phyloP scores from a whole-genome alignment of 257 asterid genomes.

The Capsicum pubescens region DNA sequence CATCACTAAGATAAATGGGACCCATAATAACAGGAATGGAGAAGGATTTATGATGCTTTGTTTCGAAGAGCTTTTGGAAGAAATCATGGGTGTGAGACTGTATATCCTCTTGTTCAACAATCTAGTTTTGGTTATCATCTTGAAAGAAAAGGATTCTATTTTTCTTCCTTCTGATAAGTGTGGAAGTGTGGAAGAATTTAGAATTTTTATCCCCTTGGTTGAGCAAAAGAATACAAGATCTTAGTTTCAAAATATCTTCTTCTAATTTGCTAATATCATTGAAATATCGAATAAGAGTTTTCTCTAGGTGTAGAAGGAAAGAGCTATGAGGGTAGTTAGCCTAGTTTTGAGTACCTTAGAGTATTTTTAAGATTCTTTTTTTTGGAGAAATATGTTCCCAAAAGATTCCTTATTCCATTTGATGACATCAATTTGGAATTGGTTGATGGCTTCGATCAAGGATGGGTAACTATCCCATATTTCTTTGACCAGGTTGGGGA shows the following conservation, averaged over 20 bases:
- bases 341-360: not conserved
- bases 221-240: not conserved
- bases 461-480: too few species aligned
- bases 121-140: not conserved
- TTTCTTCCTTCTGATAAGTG: not conserved
- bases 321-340: not conserved
- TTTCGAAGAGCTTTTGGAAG: too few species aligned
- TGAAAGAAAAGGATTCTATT: not conserved
- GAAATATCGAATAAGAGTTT: not conserved
- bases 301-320: not conserved
- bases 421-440: too few species aligned
- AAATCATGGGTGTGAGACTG: too few species aligned
- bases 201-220: fast-evolving
- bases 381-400: too few species aligned
- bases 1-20: too few species aligned
- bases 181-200: not conserved
- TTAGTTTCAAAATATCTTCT: not conserved
- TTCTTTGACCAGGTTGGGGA: not conserved
- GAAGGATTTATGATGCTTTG: too few species aligned
- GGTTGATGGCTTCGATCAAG: fast-evolving
- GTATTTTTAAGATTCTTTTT: too few species aligned
- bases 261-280: not conserved
- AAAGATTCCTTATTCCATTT: too few species aligned
- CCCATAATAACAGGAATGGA: too few species aligned
- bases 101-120: fast-evolving